A percentile compares a stretch with the other conserved stretches of the same genome.
Evolutionary conservation across 179 eudicot genomes (phyloP).

Genomic region (Amaranthus tricolor): DNA sequence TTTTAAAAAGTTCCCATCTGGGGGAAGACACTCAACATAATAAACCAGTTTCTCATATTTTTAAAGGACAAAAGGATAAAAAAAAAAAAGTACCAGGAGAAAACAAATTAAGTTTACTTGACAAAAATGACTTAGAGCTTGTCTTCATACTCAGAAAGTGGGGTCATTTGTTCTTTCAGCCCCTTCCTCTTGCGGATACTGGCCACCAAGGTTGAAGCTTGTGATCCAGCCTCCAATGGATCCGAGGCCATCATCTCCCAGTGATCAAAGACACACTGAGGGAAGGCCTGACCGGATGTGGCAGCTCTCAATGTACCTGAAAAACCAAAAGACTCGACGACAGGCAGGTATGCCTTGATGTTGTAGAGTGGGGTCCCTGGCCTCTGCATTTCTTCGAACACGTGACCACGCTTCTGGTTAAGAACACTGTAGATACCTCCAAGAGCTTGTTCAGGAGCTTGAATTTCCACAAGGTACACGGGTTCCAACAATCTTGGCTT

Average conservation of each 20-base stretch:
- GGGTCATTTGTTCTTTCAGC: slow-evolving; percentile 26
- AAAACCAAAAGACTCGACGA: slow-evolving; percentile 26
- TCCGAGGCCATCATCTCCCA: slow-evolving; percentile 25
- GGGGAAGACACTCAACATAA: too few species aligned
- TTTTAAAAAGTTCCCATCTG: too few species aligned
- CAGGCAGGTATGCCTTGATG: slow-evolving; percentile 28
- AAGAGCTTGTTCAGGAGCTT: slow-evolving; percentile 29
- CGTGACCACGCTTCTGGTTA: slow-evolving; percentile 30
- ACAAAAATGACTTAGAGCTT: slow-evolving; percentile 11
- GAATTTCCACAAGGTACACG: slow-evolving; percentile 26
- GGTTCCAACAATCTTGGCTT: slow-evolving; percentile 29
- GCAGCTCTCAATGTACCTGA: slow-evolving; percentile 27
- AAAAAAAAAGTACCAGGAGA: too few species aligned
- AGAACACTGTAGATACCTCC: slow-evolving; percentile 32
- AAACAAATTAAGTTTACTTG: too few species aligned
- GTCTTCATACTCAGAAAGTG: slow-evolving; percentile 25
- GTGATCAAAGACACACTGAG: slow-evolving; percentile 29
- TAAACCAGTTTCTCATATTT: too few species aligned
- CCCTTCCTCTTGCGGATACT: slow-evolving; percentile 30
- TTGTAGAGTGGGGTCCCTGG: slow-evolving; percentile 29
- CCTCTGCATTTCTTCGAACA: slow-evolving; percentile 28
- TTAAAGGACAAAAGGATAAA: too few species aligned
- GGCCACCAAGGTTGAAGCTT: slow-evolving; percentile 1
- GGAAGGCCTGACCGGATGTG: slow-evolving; percentile 30
- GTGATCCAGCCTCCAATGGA: slow-evolving; percentile 18